Conservation (phyloP, 805 yeast genomes). For the Ogataea methylovora region DNA sequence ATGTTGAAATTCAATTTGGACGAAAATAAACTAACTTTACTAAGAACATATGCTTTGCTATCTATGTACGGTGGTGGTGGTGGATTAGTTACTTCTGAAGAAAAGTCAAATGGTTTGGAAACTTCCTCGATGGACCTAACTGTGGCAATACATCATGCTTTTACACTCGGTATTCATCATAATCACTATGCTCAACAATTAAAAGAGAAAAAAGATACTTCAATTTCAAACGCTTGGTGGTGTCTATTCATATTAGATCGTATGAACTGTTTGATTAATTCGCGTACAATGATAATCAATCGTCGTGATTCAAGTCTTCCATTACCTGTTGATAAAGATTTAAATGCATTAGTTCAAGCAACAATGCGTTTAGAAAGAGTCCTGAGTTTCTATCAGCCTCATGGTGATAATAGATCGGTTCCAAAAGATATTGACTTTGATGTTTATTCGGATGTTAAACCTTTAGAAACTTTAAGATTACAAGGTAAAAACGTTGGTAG, state of each 20-base stretch:
- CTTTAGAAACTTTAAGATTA: conserved; percentile 4
- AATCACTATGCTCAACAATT: conserved; percentile 9
- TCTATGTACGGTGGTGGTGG: conserved; percentile 32
- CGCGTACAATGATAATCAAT: conserved; percentile 29
- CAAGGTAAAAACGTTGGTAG: conserved; percentile 9
- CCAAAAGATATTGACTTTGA: conserved; percentile 20
- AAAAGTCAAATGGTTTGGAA: conserved; percentile 14
- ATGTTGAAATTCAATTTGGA: conserved; percentile 30
- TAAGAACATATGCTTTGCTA: conserved; percentile 27
- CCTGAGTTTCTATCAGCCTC: conserved; percentile 30
- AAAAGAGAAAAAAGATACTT: conserved; percentile 9
- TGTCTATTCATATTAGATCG: conserved; percentile 31
- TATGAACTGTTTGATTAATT: conserved; percentile 30
- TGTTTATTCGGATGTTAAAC: conserved; percentile 5
- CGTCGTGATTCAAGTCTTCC: conserved; percentile 30
- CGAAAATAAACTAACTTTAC: conserved; percentile 28
- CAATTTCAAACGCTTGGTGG: conserved; percentile 30
- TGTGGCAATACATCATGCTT: conserved; percentile 30
- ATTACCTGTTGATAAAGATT: conserved; percentile 19
- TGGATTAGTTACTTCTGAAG: conserved; percentile 6
- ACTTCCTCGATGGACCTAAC: conserved; percentile 28
- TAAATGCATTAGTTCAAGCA: conserved; percentile 24
- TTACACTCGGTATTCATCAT: conserved; percentile 31
- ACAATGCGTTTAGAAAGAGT: conserved; percentile 28
- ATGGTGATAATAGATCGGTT: conserved; percentile 17